A percentile compares a stretch with the other conserved stretches of the same genome.
phyloP scores from a whole-genome alignment of 2,329 filamentous ascomycete species.

The Corinectria fuckeliana region DNA sequence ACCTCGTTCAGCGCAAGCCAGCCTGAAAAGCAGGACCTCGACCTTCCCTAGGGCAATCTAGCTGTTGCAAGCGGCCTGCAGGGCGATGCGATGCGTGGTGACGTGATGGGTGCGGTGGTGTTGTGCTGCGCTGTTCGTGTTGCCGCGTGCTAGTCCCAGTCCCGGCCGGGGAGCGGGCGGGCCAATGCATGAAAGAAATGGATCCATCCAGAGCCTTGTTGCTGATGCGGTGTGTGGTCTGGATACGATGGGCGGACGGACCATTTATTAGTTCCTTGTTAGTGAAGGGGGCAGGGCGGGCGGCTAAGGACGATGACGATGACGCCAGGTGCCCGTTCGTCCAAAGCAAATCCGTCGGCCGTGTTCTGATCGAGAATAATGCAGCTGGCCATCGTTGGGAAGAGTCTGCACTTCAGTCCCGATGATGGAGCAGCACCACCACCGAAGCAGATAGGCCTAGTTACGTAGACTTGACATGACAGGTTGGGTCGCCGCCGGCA shows the following conservation, averaged over 20 bases:
- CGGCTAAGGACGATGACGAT: neutral
- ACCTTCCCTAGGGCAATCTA: slow-evolving; percentile 14
- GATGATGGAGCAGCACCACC: neutral
- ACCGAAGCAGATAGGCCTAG: neutral
- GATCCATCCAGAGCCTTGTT: neutral
- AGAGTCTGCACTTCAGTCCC: neutral
- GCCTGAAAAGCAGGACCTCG: slow-evolving; percentile 20
- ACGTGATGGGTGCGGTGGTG: slow-evolving; percentile 31
- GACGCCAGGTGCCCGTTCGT: neutral
- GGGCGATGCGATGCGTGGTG: slow-evolving; percentile 27
- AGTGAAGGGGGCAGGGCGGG: neutral
- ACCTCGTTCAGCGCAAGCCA: neutral
- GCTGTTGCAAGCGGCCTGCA: slow-evolving; percentile 14
- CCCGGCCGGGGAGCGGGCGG: slow-evolving; percentile 13
- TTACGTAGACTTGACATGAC: neutral
- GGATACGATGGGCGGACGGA: neutral
- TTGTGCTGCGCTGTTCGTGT: slow-evolving; percentile 31
- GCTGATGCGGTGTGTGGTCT: slow-evolving; percentile 19
- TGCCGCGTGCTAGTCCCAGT: slow-evolving; percentile 26
- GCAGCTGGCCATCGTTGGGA: neutral
- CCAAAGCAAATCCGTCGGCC: neutral
- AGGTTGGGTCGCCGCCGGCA: neutral
- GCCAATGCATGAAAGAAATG: slow-evolving; percentile 20
- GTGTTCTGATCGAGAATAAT: no score
- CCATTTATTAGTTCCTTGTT: neutral